Evolutionary conservation across 2,329 filamentous ascomycete genomes (phyloP).

Genomic region (Microdochium bolleyi): DNA sequence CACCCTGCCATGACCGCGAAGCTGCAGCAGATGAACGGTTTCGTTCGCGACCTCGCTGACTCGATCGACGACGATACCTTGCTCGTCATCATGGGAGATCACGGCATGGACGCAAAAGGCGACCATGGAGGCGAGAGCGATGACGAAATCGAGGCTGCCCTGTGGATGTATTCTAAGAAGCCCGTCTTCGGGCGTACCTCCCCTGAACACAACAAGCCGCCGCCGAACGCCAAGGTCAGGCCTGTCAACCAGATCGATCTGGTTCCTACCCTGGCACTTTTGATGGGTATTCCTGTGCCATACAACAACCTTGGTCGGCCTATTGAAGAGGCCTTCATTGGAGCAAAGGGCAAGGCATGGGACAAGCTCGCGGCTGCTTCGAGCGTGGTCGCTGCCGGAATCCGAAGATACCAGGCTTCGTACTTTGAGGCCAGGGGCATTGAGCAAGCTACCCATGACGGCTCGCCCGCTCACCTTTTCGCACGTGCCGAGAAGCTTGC

Average conservation of each 20-base stretch:
- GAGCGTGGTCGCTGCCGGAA: conserved; percentile 73
- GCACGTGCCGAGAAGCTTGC: conserved; percentile 32
- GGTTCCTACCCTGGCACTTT: conserved; percentile 80
- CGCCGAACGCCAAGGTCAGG: conserved; percentile 66
- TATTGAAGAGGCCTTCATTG: conserved; percentile 88
- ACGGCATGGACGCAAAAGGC: conserved; percentile 95
- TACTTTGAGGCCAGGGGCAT: conserved; percentile 70
- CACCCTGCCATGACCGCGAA: conserved; percentile 90
- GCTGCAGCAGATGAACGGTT: conserved; percentile 79
- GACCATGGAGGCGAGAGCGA: conserved; percentile 98
- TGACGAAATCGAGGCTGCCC: conserved; percentile 85
- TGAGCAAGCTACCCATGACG: conserved; percentile 48
- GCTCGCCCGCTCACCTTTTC: conserved; percentile 51
- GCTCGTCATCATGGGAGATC: conserved; percentile 95
- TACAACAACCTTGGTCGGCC: conserved; percentile 93
- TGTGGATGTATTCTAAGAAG: conserved; percentile 98
- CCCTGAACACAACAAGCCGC: conserved; percentile 48
- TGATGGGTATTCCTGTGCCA: conserved; percentile 86
- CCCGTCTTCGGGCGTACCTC: conserved; percentile 73
- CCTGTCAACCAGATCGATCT: conserved; percentile 85
- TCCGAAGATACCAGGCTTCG: conserved; percentile 78
- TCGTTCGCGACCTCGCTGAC: conserved; percentile 64
- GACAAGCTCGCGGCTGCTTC: conserved; percentile 70
- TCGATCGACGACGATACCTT: conserved; percentile 78
- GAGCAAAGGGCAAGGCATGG: conserved; percentile 61